A percentile compares a stretch with the other conserved stretches of the same genome.
phyloP scores from a whole-genome alignment of 257 asterid species.

The Solanum chmielewskii region DNA sequence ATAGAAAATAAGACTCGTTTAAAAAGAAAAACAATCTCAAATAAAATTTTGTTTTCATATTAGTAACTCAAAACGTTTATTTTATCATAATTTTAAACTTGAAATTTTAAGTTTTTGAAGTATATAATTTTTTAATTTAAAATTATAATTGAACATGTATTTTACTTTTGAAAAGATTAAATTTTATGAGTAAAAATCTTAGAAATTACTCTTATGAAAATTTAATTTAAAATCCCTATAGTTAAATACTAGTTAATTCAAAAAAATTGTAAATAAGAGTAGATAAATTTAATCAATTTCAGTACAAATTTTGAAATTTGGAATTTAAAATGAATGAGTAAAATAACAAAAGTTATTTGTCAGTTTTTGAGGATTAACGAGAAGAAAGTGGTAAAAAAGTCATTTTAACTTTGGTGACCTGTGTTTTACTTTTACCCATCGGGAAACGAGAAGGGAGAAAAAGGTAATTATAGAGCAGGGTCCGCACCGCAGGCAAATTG shows the following conservation, averaged over 20 bases:
- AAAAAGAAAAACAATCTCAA: neutral
- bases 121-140: too few relatives aligned
- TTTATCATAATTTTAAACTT: neutral
- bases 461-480: neutral
- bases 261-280: neutral
- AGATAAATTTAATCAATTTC: neutral
- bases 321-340: neutral
- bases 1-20: neutral
- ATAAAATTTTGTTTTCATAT: too few relatives aligned
- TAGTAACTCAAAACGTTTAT: neutral
- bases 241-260: neutral
- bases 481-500: neutral
- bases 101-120: neutral
- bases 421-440: neutral
- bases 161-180: neutral
- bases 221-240: neutral
- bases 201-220: neutral
- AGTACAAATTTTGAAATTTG: neutral
- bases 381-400: neutral
- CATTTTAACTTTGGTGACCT: neutral
- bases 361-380: neutral
- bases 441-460: neutral
- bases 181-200: neutral
- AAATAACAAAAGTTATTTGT: neutral
- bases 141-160: neutral